Evolutionary conservation across 1,139 yeast species (phyloP).

Genomic region (Candida pseudoviswanathii): DNA sequence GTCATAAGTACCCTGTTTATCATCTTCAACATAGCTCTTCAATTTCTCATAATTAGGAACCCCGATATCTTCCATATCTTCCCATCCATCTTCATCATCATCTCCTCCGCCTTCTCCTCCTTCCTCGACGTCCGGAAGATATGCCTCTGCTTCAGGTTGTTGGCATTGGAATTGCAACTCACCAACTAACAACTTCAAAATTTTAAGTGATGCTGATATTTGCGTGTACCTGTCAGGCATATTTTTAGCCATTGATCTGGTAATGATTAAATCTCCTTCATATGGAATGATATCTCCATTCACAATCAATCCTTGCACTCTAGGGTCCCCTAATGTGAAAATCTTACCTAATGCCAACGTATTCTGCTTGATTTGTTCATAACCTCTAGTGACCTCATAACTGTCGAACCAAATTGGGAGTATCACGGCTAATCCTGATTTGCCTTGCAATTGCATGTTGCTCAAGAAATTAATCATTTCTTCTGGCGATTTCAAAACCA

Average conservation of each 20-base stretch:
- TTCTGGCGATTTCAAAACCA: slow-evolving; percentile 61
- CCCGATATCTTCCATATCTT: slow-evolving; percentile 71
- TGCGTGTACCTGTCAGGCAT: slow-evolving; percentile 65
- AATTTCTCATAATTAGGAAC: slow-evolving; percentile 62
- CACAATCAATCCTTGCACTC: slow-evolving; percentile 56
- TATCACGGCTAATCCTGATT: slow-evolving; percentile 26
- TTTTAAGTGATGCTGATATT: slow-evolving; percentile 71
- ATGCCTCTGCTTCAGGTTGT: slow-evolving; percentile 45
- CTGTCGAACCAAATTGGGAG: slow-evolving; percentile 78
- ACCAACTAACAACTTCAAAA: slow-evolving; percentile 65
- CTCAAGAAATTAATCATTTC: slow-evolving; percentile 62
- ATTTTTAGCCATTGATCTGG: slow-evolving; percentile 80
- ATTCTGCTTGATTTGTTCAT: slow-evolving; percentile 69
- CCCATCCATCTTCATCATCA: slow-evolving; percentile 66
- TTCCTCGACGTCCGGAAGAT: slow-evolving; percentile 29
- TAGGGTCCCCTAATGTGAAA: slow-evolving; percentile 57
- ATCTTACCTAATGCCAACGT: slow-evolving; percentile 70
- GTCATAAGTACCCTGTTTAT: slow-evolving; percentile 36
- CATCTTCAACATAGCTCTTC: slow-evolving; percentile 54
- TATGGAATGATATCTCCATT: slow-evolving; percentile 78
- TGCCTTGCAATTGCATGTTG: slow-evolving; percentile 14
- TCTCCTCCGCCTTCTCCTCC: slow-evolving; percentile 26
- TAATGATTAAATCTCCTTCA: slow-evolving; percentile 63
- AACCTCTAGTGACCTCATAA: slow-evolving; percentile 81
- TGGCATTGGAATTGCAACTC: slow-evolving; percentile 68